Conservation (phyloP, 2,329 filamentous ascomycete genomes). For the Stemphylium vesicarium region DNA sequence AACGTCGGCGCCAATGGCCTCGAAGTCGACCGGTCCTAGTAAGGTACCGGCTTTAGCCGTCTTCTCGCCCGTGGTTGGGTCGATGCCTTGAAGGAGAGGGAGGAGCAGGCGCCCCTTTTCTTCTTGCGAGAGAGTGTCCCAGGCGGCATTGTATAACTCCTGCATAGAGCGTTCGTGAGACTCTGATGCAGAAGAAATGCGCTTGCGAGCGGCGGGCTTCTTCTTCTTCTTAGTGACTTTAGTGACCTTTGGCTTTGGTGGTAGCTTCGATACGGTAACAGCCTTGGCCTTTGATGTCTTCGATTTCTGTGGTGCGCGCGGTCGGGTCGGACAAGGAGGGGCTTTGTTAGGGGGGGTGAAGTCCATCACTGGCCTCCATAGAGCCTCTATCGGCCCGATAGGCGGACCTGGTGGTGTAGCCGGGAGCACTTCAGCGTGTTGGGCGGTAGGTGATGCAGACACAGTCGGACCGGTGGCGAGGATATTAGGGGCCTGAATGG, state of each 20-base stretch:
- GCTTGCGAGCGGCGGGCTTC: background rate
- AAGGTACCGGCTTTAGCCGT: background rate
- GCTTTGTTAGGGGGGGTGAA: background rate
- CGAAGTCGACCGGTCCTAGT: background rate
- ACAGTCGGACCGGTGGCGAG: background rate
- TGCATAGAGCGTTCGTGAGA: background rate
- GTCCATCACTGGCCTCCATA: constrained; percentile 1
- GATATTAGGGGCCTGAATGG: background rate
- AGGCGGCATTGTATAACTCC: constrained; percentile 18
- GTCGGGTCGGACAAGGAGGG: background rate
- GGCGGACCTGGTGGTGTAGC: background rate
- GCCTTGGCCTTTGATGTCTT: background rate
- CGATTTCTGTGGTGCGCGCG: background rate
- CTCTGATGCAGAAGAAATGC: background rate
- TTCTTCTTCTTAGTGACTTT: constrained; percentile 1
- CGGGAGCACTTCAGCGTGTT: background rate
- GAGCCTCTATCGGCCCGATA: background rate
- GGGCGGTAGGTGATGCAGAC: background rate
- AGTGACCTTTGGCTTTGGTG: constrained; percentile 1
- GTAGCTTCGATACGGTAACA: background rate
- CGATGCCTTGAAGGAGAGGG: constrained; percentile 24
- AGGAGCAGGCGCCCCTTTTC: constrained; percentile 29
- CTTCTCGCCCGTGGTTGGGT: constrained; percentile 19
- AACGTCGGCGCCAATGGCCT: constrained; percentile 3
- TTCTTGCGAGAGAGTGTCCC: constrained; percentile 11